A percentile compares a stretch with the other conserved stretches of the same genome.
Conservation (phyloP, 2,329 filamentous ascomycete species). For the Fusarium beomiforme region DNA sequence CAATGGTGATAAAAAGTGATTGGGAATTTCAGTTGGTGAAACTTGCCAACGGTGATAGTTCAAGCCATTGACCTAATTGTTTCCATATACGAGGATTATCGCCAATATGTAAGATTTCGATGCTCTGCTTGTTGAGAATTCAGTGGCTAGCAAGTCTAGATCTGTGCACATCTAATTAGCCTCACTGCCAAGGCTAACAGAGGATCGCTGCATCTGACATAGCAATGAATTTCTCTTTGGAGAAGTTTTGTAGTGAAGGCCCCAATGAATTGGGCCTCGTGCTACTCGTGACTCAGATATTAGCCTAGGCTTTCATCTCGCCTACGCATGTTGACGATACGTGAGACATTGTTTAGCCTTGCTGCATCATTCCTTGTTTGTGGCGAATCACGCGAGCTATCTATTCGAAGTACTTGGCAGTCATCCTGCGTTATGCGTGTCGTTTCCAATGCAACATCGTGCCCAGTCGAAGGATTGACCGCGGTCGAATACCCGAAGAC, state of each 20-base stretch:
- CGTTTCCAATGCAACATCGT: neutral
- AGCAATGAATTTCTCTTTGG: neutral
- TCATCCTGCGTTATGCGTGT: neutral
- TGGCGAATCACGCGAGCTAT: neutral
- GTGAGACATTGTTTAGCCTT: slow-evolving; percentile 16
- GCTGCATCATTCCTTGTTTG: neutral
- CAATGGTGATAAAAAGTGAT: slow-evolving; percentile 39
- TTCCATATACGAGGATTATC: neutral
- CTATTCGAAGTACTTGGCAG: neutral
- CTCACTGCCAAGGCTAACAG: neutral
- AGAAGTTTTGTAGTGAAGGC: neutral
- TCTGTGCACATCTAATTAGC: neutral
- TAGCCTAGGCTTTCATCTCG: slow-evolving; percentile 4
- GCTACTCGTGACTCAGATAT: neutral
- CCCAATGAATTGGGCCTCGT: slow-evolving; percentile 5
- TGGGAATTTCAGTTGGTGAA: slow-evolving; percentile 45
- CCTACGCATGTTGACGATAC: neutral
- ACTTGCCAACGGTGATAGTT: slow-evolving; percentile 33
- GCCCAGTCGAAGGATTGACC: neutral
- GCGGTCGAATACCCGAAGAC: slow-evolving; percentile 4
- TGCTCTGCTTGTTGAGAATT: neutral
- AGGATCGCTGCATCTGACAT: neutral
- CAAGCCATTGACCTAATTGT: slow-evolving; percentile 8
- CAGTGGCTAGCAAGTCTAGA: neutral
- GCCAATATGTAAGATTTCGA: neutral